These are phyloP conservation scores for Cyclostephanos invisitatus DNA, from an alignment of 108 stramenopile genomes.

Conservation along the genomic window DNA sequence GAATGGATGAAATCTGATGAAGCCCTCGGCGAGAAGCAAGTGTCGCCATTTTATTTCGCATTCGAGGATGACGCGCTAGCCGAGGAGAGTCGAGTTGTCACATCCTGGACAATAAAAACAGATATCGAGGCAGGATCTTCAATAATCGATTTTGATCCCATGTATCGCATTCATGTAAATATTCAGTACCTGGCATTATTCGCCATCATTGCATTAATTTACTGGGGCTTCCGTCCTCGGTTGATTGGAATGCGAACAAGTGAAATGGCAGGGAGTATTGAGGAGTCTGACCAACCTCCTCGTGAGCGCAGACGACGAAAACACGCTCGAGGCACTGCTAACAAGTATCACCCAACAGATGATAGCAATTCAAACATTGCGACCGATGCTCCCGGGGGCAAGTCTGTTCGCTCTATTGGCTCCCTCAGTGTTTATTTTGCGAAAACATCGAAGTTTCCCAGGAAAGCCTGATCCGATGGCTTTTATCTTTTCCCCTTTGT, in stretches of 20 bases:
- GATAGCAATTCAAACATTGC: conserved; percentile 8
- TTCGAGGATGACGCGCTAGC: conserved; percentile 22
- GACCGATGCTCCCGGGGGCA: neutral
- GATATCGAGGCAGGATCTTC: conserved; percentile 31
- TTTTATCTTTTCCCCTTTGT: too few species aligned
- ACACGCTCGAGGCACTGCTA: neutral
- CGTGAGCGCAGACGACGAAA: conserved; percentile 4
- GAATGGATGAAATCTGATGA: conserved; percentile 35
- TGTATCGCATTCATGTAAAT: neutral
- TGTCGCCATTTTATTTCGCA: conserved; percentile 34
- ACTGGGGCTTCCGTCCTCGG: neutral
- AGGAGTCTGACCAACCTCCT: neutral
- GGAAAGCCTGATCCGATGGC: neutral
- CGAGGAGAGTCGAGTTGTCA: conserved; percentile 38
- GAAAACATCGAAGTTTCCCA: neutral
- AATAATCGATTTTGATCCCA: neutral
- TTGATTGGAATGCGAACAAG: neutral
- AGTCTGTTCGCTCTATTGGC: conserved; percentile 6
- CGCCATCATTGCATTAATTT: conserved; percentile 10
- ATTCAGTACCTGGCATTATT: conserved; percentile 11
- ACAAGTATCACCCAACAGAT: neutral
- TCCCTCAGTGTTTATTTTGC: conserved; percentile 11
- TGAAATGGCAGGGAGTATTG: neutral
- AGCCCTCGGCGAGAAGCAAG: conserved; percentile 21
- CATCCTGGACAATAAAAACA: conserved; percentile 52